Evolutionary conservation across 2,329 filamentous ascomycete species (phyloP), one percentile per base, ranked within the genome.

Genomic region (Fusarium beomiforme): DNA sequence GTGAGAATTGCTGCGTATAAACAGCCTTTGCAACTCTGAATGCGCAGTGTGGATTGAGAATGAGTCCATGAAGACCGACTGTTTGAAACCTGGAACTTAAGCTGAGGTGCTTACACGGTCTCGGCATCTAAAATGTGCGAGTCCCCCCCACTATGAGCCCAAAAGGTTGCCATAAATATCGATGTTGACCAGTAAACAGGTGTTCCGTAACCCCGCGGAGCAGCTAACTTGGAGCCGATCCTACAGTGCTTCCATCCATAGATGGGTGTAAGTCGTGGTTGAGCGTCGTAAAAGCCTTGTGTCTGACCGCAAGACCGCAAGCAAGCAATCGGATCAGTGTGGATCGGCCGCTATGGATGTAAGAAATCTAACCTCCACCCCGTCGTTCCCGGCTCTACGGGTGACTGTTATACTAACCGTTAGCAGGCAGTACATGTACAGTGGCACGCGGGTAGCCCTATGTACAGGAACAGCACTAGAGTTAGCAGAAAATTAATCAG

Each of bases 261-360:
- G 23, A 59, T 33, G 29, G 37, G 23, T n/a, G 55, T 33, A 58
- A 50, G 57, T 47, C n/a, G 51, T 26, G 29, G 37, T 7, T 44
- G 31, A 41, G 36, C 31, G 36, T 13, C 8, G 44, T 23, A 39
- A 29, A 37, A 67, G 11, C 21, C 24, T 23, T 33, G 17, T 33
- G 26, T 47, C 53, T 71, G 69, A 67, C 69, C 69, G 51, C 51
- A 58, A 58, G 49, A 70, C 29, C 36, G 26, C 31, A 62, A 56
- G 26, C 31, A 62, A 56, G 46, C 51, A 70, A 29, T 29, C 29
- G 29, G 43, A 41, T 53, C 34, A 44, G 51, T 46, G 62, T 43
- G 47, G 53, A 64, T 14, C 23, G 17, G n/a, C 31, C 39, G 36
- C 49, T 13, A 43, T 47, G 47, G 26, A 19, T 37, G 13, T 21